Evolutionary conservation across 2,329 filamentous ascomycete genomes (phyloP).

Genomic region (Venturiaceae sp.): DNA sequence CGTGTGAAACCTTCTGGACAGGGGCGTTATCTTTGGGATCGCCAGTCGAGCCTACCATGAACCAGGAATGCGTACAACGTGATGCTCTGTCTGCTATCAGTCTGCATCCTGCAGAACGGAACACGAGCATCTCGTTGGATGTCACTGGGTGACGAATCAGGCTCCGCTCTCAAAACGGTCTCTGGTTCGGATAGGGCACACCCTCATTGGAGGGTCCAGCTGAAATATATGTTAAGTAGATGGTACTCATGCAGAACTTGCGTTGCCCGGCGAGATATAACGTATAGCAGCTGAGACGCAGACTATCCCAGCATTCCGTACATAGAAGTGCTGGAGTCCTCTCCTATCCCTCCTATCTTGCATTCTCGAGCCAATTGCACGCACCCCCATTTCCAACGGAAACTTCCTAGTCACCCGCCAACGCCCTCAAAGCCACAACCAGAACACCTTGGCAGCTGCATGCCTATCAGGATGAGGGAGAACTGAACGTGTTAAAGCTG

Average conservation of each 20-base stretch:
- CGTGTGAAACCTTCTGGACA: not conserved
- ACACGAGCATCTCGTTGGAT: not conserved
- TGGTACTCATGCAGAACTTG: not conserved
- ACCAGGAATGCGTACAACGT: not conserved
- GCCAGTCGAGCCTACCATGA: not conserved
- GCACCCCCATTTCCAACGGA: not conserved
- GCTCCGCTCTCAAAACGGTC: not conserved
- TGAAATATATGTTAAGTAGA: not conserved
- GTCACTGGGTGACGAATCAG: not conserved
- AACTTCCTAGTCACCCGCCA: not conserved
- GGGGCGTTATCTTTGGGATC: not conserved
- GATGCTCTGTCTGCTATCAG: not conserved
- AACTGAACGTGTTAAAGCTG: not conserved
- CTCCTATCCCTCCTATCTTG: not conserved
- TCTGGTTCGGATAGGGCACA: not conserved
- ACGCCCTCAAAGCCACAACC: not conserved
- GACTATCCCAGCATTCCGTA: not conserved
- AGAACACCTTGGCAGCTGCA: not conserved
- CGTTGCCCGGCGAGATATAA: not conserved
- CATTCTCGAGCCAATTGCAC: not conserved
- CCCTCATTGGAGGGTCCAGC: not conserved
- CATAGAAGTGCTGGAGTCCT: not conserved
- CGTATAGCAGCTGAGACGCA: not conserved
- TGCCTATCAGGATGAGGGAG: not conserved
- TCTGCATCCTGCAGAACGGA: not conserved